phyloP scores from a whole-genome alignment of 345 rosid species.

The Hypericum androsaemum region DNA sequence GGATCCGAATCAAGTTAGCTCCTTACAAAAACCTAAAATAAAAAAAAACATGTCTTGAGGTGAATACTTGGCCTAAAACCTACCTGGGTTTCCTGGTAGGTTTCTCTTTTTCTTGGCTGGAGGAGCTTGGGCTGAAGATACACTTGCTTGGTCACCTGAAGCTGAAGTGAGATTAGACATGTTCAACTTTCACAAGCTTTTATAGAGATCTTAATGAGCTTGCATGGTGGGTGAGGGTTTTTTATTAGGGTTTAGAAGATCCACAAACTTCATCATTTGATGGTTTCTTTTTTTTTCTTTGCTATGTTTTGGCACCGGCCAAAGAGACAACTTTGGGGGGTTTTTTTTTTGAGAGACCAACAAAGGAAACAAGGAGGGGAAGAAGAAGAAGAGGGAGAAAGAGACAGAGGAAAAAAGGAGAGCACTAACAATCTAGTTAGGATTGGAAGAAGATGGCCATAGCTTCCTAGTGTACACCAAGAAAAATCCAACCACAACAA shows the following conservation, averaged over 20 bases:
- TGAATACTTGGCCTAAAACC: not conserved
- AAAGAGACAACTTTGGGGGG: slow-evolving; percentile 50
- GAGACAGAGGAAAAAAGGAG: too few relatives aligned
- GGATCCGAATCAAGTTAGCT: slow-evolving; percentile 1
- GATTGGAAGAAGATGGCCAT: too few relatives aligned
- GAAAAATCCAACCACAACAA: too few relatives aligned
- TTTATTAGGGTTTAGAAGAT: not conserved
- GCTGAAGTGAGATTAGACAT: slow-evolving; percentile 91
- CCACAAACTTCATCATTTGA: slow-evolving; percentile 10
- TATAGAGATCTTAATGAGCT: not conserved
- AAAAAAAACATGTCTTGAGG: too few relatives aligned
- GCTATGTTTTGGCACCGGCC: slow-evolving; percentile 64
- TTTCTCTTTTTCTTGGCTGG: slow-evolving; percentile 58
- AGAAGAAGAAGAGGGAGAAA: not conserved
- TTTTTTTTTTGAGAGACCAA: slow-evolving; percentile 14
- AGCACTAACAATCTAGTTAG: too few relatives aligned
- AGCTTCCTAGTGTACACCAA: too few relatives aligned
- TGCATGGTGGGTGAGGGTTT: too few relatives aligned
- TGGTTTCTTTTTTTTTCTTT: slow-evolving; percentile 5
- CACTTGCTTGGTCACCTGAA: slow-evolving; percentile 63
- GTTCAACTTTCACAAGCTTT: slow-evolving; percentile 9
- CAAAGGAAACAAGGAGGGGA: slow-evolving; percentile 8
- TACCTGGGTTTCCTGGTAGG: slow-evolving; percentile 93
- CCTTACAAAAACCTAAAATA: not conserved
- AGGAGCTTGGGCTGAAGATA: slow-evolving; percentile 44